phyloP scores from a whole-genome alignment of 805 yeast genomes.

The Wickerhamiella australiensis region DNA sequence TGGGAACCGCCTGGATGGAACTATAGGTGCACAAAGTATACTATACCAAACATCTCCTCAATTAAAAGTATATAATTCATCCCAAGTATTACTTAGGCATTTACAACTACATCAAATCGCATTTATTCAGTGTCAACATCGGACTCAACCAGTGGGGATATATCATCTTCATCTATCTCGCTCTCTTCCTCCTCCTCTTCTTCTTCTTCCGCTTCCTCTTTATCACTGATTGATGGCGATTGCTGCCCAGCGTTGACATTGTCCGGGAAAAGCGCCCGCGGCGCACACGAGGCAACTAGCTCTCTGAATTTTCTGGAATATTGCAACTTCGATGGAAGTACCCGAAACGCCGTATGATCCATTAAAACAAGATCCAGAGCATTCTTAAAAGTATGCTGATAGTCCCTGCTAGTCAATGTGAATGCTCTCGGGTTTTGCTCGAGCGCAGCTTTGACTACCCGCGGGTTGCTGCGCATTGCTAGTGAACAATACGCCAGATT shows the following conservation, averaged over 20 bases:
- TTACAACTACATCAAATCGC: too few relatives aligned
- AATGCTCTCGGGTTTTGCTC: not conserved
- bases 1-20: too few relatives aligned
- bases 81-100: too few relatives aligned
- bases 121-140: too few relatives aligned
- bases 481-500: slow-evolving; percentile 38
- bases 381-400: not conserved
- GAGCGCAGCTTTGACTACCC: not conserved
- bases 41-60: too few relatives aligned
- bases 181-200: not conserved
- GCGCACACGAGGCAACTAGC: not conserved
- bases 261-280: not conserved
- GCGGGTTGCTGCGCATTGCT: slow-evolving; percentile 30
- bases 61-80: too few relatives aligned
- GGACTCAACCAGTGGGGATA: too few relatives aligned
- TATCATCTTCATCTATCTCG: not conserved
- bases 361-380: not conserved
- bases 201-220: not conserved
- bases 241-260: too few relatives aligned
- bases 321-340: not conserved
- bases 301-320: not conserved
- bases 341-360: not conserved
- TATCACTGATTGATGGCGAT: too few relatives aligned
- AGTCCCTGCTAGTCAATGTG: not conserved
- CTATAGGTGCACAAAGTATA: too few relatives aligned